Base-by-base conservation (phyloP, 768 basidiomycete species). In the Glaciozyma martinii region DNA sequence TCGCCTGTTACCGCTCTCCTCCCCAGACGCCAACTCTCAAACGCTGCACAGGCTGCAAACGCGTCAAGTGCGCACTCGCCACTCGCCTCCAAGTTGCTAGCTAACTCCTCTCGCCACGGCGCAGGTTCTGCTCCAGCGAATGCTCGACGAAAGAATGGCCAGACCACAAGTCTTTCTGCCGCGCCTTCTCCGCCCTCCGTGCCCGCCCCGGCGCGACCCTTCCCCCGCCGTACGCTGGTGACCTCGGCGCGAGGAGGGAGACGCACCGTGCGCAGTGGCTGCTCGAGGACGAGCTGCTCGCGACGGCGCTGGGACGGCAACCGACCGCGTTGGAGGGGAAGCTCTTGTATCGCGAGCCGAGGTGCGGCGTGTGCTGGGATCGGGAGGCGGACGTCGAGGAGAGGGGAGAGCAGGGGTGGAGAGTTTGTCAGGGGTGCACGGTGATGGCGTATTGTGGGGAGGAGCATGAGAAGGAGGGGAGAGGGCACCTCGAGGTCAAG, bases 151-250 rank as follows among this genome's bases (percentile, higher is more conserved):
- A n/a, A 10, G 61, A 60, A 10, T 67, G 66, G 66, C 46, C 47
- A 16, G 58, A 60, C 47, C 66, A 67, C 59, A 63, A 63, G 56
- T 43, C 61, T 8, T 67, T 67, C 59, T 67, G 66, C 50, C 13
- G 8, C 1, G 56, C 66, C 15, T 15, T 67, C 37, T 3, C 56
- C 40, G 54, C 62, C 37, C 47, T 67, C 27, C 66, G 66, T 3
- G 16, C 52, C 5, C 57, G 57, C 21, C 57, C 43, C 1, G 27
- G 32, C 57, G 57, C 57, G 29, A 21, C 21, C 44, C 44, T 59
- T 13, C 57, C 57, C 0, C 57, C 57, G 16, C 57, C 46, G 29
- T 59, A 29, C 43, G 54, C n/a, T 16, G 37, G 37, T 13, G 19
- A 58, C 27, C 44, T 57, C 21, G 9, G 5, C 46, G 27, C 23